Base-by-base conservation (phyloP, 768 basidiomycete species). In the Lentinula detonsa region DNA sequence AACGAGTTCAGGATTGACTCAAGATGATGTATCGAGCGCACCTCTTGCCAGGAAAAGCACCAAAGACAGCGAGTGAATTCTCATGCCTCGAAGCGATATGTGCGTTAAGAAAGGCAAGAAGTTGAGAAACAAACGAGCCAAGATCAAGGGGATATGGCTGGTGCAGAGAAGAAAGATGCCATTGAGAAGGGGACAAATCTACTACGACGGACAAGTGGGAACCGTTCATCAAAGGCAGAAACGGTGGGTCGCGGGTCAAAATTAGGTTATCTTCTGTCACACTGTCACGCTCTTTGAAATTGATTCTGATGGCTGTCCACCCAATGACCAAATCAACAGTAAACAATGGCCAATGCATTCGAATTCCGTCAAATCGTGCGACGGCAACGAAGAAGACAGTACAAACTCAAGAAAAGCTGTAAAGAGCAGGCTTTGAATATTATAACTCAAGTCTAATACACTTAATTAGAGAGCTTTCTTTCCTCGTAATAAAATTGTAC, bases 51-150 rank as follows among this genome's bases (percentile, higher is more conserved):
- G 91, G 91, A 51, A 94, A 79, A 4, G 95, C 96, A 7, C 86
- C 96, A 70, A 93, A 96, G 59, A 98, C 90, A 5, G 94, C 91
- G 42, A 99, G 80, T 4, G 90, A 84, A 70, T 99, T 99, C 71
- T 96, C 95, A 75, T 95, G 89, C 65, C 88, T 85, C 64, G 85
- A 83, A 1, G 95, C 95, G 62, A 98, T 82, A 74, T 98, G 95
- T 3, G 94, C 85, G 69, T 99, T 98, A 68, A 96, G 78, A 68
- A 98, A 96, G 34, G 91, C 88, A 61, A 98, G 82, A 31, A 97
- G 77, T 67, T 94, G 91, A 2, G 91, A 85, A 50, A 98, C 78
- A 70, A 98, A 97, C 1, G 81, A 66, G 18, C 82, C 74, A 48
- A 98, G 81, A 1, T 87, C 71, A 11, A 98, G 74, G 0, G 85